Conservation (phyloP, 2,329 filamentous ascomycete species). For the Cercospora zeina region DNA sequence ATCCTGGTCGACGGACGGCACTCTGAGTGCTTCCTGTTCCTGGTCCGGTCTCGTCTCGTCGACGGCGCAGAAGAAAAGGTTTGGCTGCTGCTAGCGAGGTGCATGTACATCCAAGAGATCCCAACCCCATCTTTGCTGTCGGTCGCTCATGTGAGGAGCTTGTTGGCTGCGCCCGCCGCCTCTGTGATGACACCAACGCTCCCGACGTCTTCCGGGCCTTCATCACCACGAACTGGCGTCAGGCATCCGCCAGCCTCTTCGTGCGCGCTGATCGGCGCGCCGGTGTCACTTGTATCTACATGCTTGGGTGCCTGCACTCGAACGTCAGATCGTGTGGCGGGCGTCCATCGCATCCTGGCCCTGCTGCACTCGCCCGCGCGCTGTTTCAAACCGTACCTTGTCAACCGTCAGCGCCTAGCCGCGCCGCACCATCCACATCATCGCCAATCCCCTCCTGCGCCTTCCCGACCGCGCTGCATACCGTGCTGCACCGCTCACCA, state of each 20-base stretch:
- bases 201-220: slow-evolving; percentile 22
- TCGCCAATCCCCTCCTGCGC: slow-evolving; percentile 16
- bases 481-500: too few species aligned
- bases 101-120: slow-evolving; percentile 18
- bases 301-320: slow-evolving; percentile 25
- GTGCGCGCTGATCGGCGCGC: too few species aligned
- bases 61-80: slow-evolving; percentile 12
- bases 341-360: slow-evolving; percentile 18
- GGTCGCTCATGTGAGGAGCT: slow-evolving; percentile 10
- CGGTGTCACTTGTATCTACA: too few species aligned
- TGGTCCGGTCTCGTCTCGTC: slow-evolving; percentile 4
- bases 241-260: slow-evolving; percentile 11
- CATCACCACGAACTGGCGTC: slow-evolving; percentile 1
- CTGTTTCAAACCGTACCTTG: slow-evolving; percentile 29
- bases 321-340: slow-evolving; percentile 30
- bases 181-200: slow-evolving; percentile 4
- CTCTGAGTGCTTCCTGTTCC: slow-evolving; percentile 27
- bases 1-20: slow-evolving; percentile 24
- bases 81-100: slow-evolving; percentile 22
- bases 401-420: slow-evolving; percentile 25
- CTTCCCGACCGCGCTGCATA: slow-evolving; percentile 22
- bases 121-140: slow-evolving; percentile 20
- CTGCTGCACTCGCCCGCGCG: slow-evolving; percentile 23
- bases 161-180: too few species aligned
- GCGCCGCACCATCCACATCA: slow-evolving; percentile 21